A percentile compares a stretch with the other conserved stretches of the same genome.
Conservation (phyloP, 2,329 filamentous ascomycete species). For the Sporothrix luriei region DNA sequence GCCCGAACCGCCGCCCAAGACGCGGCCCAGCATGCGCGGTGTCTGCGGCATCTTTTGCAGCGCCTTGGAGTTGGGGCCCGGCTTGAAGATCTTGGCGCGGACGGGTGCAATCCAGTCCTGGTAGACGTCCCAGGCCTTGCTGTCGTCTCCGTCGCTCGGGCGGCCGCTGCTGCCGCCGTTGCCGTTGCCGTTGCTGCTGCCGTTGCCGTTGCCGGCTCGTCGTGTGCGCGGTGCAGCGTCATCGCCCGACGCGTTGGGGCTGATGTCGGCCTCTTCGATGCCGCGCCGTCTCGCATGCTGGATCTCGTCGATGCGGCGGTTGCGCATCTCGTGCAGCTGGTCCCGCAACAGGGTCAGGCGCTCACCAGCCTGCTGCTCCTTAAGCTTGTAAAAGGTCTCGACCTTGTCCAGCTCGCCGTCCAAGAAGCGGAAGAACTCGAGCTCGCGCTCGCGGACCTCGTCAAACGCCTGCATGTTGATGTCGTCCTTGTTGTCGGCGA, state of each 20-base stretch:
- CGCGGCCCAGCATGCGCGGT: slow-evolving; percentile 46
- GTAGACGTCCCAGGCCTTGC: slow-evolving; percentile 32
- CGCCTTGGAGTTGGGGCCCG: slow-evolving; percentile 63
- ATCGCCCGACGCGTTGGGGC: slow-evolving; percentile 35
- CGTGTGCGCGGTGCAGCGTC: not conserved
- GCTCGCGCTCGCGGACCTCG: slow-evolving; percentile 68
- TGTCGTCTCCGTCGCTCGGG: slow-evolving; percentile 38
- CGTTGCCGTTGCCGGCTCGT: not conserved
- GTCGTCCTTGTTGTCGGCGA: slow-evolving; percentile 41
- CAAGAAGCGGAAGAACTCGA: slow-evolving; percentile 85
- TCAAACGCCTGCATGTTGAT: slow-evolving; percentile 50
- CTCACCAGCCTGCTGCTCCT: slow-evolving; percentile 80
- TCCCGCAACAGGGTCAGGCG: slow-evolving; percentile 72
- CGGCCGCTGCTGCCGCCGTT: slow-evolving; percentile 34
- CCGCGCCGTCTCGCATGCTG: slow-evolving; percentile 46
- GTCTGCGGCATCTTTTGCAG: slow-evolving; percentile 58
- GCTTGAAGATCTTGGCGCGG: slow-evolving; percentile 56
- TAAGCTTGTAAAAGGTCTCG: slow-evolving; percentile 82
- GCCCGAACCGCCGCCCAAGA: slow-evolving; percentile 25
- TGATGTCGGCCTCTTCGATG: slow-evolving; percentile 36
- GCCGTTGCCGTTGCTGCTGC: slow-evolving; percentile 1
- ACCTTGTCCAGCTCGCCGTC: slow-evolving; percentile 88
- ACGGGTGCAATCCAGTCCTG: slow-evolving; percentile 56
- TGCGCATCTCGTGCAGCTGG: slow-evolving; percentile 91
- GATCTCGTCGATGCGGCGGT: slow-evolving; percentile 75